phyloP scores from a whole-genome alignment of 768 basidiomycete genomes.

The Piloderma croceum region DNA sequence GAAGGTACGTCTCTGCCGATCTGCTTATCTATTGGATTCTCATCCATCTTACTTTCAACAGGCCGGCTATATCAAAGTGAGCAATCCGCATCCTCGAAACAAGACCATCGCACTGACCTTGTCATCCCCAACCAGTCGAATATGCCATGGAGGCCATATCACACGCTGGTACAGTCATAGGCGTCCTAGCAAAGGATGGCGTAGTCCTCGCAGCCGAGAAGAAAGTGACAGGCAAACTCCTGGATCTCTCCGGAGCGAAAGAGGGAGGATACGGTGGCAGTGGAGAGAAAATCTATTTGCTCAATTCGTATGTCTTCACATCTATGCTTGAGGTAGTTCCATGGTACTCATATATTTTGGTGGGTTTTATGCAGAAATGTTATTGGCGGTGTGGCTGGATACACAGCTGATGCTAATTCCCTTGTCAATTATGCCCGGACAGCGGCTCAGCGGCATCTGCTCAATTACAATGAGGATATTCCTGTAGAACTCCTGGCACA shows the following conservation, averaged over 20 bases:
- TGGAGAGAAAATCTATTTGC: conserved; percentile 95
- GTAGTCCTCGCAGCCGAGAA: conserved; percentile 93
- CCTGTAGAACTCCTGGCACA: conserved; percentile 95
- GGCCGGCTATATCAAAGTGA: conserved; percentile 95
- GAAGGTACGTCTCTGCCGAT: conserved; percentile 59
- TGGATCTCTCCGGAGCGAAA: conserved; percentile 83
- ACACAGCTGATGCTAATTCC: conserved; percentile 96
- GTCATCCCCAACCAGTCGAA: conserved; percentile 59
- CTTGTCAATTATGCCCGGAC: conserved; percentile 91
- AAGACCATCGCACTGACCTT: conserved; percentile 1
- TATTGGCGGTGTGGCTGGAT: conserved; percentile 90
- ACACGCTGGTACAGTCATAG: conserved; percentile 90
- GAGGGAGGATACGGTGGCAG: conserved; percentile 91
- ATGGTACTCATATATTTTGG: neutral
- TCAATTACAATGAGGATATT: conserved; percentile 94
- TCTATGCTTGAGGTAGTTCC: no score
- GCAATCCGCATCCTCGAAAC: conserved; percentile 21
- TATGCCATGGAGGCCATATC: conserved; percentile 99
- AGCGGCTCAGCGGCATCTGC: conserved; percentile 83
- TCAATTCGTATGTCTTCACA: conserved; percentile 76
- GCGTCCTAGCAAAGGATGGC: conserved; percentile 84
- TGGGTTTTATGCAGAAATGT: conserved; percentile 62
- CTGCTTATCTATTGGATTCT: conserved; percentile 4
- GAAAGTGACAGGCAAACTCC: conserved; percentile 96
- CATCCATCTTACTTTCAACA: conserved; percentile 29